Base-by-base conservation (phyloP, 2,329 filamentous ascomycete species). In the Colletotrichum chrysophilum region DNA sequence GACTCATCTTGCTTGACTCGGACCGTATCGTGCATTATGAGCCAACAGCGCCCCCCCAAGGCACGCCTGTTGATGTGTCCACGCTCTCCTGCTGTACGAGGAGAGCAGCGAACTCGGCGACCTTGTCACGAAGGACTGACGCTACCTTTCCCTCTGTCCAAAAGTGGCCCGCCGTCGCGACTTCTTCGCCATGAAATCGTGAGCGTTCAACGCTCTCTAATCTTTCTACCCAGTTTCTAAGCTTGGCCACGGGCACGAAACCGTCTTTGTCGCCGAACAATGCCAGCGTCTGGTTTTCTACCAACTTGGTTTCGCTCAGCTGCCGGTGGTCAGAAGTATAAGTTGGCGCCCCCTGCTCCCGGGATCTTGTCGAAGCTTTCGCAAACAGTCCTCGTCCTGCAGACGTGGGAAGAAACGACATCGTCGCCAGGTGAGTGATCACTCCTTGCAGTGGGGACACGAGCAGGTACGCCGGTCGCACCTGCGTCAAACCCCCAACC, bases 191-290 rank as follows among this genome's bases (percentile, higher is more conserved):
- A 7, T 79, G 81, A 73, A 93, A 92, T 66, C 77, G 80, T 21
- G 90, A 91, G 2, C 82, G 83, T 1, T 83, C 81, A 52, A 78
- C 79, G 14, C 83, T 81, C 21, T 84, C 82, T 60, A 96, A 84
- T 75, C 87, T 88, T 55, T 86, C 84, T 12, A 87, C 87, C 96
- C 96, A 98, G 1, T 87, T 85, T 13, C 90, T 88, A 78, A 96
- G 86, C 82, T 91, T 94, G 74, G 88, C 89, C 5, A 87, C 87
- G 1, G 92, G 90, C 2, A 94, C 93, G 78, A 98, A 97, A 0
- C 89, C 85, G 82, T 98, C 96, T 5, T 90, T 87, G 66, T 93
- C 91, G 2, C 96, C 96, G 80, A 93, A 98, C 0, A 98, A 84
- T 1, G 91, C 92, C 38, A 98, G 82, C 0, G 93, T 93, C 1